These are phyloP conservation scores for Wolfiporia cocos DNA, from an alignment of 1,284 basidiomycete species.

Conservation along the genomic window DNA sequence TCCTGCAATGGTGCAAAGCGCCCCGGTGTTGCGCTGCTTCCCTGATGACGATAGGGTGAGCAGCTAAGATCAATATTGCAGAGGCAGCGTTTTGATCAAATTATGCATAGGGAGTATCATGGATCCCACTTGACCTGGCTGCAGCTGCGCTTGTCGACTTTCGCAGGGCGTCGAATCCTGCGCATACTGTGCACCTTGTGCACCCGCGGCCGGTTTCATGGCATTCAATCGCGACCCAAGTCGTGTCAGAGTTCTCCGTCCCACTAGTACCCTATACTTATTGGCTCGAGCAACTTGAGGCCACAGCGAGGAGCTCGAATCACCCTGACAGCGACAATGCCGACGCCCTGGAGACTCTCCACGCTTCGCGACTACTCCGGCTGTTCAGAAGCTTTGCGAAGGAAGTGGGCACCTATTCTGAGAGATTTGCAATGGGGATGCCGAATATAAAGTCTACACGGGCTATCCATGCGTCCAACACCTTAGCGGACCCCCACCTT, in stretches of 20 bases:
- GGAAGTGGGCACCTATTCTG: too few relatives aligned
- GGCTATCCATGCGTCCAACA: neutral
- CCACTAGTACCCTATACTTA: conserved; percentile 16
- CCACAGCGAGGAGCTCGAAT: neutral
- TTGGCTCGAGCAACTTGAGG: conserved; percentile 16
- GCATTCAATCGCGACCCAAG: conserved; percentile 11
- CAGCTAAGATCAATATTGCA: conserved; percentile 12
- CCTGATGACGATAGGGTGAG: conserved; percentile 18
- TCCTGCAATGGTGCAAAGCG: conserved; percentile 34
- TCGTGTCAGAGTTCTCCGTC: conserved; percentile 14
- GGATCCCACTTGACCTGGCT: conserved; percentile 19
- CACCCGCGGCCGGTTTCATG: conserved; percentile 21
- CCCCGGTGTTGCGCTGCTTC: conserved; percentile 20
- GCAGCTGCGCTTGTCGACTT: conserved; percentile 20
- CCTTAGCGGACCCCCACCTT: neutral
- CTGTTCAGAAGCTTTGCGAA: neutral
- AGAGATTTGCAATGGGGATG: too few relatives aligned
- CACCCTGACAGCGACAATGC: neutral
- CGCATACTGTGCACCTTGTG: conserved; percentile 22
- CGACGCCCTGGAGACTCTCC: neutral
- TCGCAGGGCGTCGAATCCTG: conserved; percentile 11
- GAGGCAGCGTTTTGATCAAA: neutral
- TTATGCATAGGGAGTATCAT: conserved; percentile 13
- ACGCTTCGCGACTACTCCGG: neutral
- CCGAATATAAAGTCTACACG: too few relatives aligned